These are phyloP conservation scores for Yamadazyma olivae DNA, from an alignment of 805 yeast species.

Conservation along the genomic window DNA sequence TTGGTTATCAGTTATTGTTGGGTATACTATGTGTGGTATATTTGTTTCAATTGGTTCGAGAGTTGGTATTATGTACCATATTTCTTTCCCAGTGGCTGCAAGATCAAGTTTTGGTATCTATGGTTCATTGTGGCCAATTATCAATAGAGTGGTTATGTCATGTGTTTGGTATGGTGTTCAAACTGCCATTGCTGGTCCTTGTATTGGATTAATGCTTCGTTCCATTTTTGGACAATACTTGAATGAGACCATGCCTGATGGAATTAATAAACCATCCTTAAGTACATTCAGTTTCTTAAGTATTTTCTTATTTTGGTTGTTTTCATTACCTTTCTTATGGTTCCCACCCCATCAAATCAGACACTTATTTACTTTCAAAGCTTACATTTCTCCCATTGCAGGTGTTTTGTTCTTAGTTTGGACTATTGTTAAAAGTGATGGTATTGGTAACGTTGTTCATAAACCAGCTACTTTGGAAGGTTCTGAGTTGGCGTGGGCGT, in stretches of 20 bases:
- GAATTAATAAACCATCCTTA: constrained; percentile 55
- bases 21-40: constrained; percentile 66
- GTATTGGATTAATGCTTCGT: constrained; percentile 71
- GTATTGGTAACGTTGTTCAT: constrained; percentile 70
- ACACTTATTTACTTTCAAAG: constrained; percentile 80
- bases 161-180: constrained; percentile 89
- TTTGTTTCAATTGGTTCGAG: constrained; percentile 73
- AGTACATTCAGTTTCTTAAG: constrained; percentile 71
- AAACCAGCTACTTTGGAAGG: constrained; percentile 51
- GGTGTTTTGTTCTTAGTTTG: constrained; percentile 81
- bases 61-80: constrained; percentile 76
- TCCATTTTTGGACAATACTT: constrained; percentile 70
- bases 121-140: constrained; percentile 84
- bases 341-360: constrained; percentile 79
- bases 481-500: constrained; percentile 76
- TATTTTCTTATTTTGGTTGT: constrained; percentile 80
- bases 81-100: constrained; percentile 79
- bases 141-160: constrained; percentile 86
- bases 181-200: constrained; percentile 79
- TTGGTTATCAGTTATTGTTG: constrained; percentile 87
- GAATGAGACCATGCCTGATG: constrained; percentile 60
- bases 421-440: constrained; percentile 78
- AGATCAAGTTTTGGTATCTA: constrained; percentile 84
- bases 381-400: constrained; percentile 75
- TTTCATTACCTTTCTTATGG: constrained; percentile 76